phyloP scores from a whole-genome alignment of 768 basidiomycete species.

The Hortiboletus flavorubellus region DNA sequence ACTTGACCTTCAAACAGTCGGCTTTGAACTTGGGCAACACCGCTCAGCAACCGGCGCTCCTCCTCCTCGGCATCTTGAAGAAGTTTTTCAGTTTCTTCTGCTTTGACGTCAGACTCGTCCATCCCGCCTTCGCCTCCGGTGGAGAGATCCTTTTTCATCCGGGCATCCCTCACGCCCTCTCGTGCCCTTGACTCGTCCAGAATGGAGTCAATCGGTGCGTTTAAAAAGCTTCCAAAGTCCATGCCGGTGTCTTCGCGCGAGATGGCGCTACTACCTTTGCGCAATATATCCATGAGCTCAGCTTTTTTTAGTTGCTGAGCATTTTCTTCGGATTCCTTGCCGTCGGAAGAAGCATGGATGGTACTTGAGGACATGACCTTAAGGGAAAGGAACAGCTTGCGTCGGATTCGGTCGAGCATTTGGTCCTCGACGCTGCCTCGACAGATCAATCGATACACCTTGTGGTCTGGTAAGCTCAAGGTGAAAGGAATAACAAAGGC shows the following conservation, averaged over 20 bases:
- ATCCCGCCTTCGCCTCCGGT: background rate
- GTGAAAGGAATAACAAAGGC: background rate
- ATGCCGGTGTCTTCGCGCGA: slow-evolving; percentile 36
- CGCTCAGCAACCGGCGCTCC: slow-evolving; percentile 47
- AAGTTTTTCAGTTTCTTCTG: slow-evolving; percentile 28
- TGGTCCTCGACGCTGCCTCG: slow-evolving; percentile 73
- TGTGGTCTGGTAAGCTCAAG: background rate
- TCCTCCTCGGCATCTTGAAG: slow-evolving; percentile 50
- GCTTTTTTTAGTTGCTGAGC: slow-evolving; percentile 34
- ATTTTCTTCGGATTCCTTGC: slow-evolving; percentile 23
- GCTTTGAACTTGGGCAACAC: slow-evolving; percentile 57
- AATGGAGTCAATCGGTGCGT: slow-evolving; percentile 43
- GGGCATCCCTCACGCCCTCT: slow-evolving; percentile 42
- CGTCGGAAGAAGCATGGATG: slow-evolving; percentile 16
- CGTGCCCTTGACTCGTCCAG: slow-evolving; percentile 42
- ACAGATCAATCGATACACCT: slow-evolving; percentile 70
- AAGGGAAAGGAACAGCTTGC: slow-evolving; percentile 64
- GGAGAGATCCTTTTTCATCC: slow-evolving; percentile 42
- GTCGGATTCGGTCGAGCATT: slow-evolving; percentile 67
- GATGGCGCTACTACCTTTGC: slow-evolving; percentile 56
- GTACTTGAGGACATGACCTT: slow-evolving; percentile 55
- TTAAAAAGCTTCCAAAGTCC: slow-evolving; percentile 42
- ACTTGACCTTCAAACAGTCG: slow-evolving; percentile 56
- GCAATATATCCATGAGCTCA: slow-evolving; percentile 55
- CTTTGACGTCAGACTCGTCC: slow-evolving; percentile 6